These are phyloP conservation scores for Rostrohypoxylon terebratum DNA, from an alignment of 495 filamentous ascomycete species.

Conservation along the genomic window DNA sequence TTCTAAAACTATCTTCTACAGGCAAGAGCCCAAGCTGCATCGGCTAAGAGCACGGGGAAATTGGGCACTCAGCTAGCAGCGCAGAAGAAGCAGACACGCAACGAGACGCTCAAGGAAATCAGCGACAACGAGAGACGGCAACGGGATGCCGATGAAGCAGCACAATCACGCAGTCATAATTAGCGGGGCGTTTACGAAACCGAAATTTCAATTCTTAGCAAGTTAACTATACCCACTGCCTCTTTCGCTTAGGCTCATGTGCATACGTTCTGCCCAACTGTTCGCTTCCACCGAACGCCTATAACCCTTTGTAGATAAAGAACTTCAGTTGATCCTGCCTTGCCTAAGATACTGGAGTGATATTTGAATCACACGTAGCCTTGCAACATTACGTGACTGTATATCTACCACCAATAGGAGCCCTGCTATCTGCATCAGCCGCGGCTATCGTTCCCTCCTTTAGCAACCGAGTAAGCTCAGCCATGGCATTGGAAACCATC, in stretches of 20 bases:
- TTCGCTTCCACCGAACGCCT: slow-evolving; percentile 22
- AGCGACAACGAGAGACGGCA: slow-evolving; percentile 67
- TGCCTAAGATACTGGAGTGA: slow-evolving; percentile 16
- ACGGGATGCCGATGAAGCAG: slow-evolving; percentile 68
- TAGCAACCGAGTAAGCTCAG: slow-evolving; percentile 86
- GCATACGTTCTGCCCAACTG: slow-evolving; percentile 12
- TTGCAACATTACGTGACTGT: slow-evolving; percentile 74
- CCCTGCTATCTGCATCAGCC: slow-evolving; percentile 82
- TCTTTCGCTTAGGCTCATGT: not conserved
- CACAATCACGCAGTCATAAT: slow-evolving; percentile 63
- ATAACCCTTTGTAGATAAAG: slow-evolving; percentile 22
- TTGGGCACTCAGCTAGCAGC: slow-evolving; percentile 70
- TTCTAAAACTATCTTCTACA: slow-evolving; percentile 42
- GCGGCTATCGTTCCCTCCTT: slow-evolving; percentile 94
- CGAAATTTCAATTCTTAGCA: not conserved
- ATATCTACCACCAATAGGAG: slow-evolving; percentile 86
- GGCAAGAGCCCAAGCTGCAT: slow-evolving; percentile 58
- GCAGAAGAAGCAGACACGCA: slow-evolving; percentile 73
- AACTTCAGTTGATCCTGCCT: slow-evolving; percentile 1
- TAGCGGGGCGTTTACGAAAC: slow-evolving; percentile 44
- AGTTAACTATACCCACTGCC: not conserved
- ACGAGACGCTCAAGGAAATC: slow-evolving; percentile 67
- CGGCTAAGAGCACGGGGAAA: slow-evolving; percentile 64
- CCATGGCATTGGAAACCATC: slow-evolving; percentile 90
- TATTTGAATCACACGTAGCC: not conserved